A percentile compares a stretch with the other conserved stretches of the same genome.
These are phyloP conservation scores for Cyclocybe cylindracea DNA, from an alignment of 768 basidiomycete species.

Conservation along the genomic window DNA sequence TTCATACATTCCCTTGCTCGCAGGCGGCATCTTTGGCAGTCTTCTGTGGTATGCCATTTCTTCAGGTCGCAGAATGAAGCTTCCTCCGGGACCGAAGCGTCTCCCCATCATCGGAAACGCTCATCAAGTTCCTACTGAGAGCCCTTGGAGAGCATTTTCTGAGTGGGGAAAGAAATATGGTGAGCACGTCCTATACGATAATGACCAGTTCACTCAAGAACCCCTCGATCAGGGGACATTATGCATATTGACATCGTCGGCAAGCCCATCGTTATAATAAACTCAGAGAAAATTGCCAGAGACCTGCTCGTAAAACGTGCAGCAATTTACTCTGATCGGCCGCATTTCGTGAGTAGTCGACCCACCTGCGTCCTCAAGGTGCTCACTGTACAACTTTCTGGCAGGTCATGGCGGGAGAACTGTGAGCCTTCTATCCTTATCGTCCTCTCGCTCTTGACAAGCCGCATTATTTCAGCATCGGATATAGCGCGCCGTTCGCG, in stretches of 20 bases:
- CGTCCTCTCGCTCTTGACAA: not conserved
- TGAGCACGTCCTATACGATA: not conserved
- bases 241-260: constrained; percentile 41
- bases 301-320: constrained; percentile 47
- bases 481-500: constrained; percentile 41
- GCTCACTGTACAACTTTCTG: not conserved
- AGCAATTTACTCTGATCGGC: constrained; percentile 46
- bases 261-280: constrained; percentile 35
- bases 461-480: constrained; percentile 19
- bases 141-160: constrained; percentile 18
- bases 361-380: not conserved
- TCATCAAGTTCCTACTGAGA: constrained; percentile 20
- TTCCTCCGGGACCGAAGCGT: constrained; percentile 23
- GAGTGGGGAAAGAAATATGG: constrained; percentile 20
- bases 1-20: too few relatives aligned
- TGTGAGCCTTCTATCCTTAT: constrained; percentile 1
- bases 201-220: not conserved
- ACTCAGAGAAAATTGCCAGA: constrained; percentile 36
- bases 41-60: constrained; percentile 5
- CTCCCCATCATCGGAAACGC: constrained; percentile 23
- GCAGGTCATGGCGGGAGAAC: constrained; percentile 16
- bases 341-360: constrained; percentile 27
- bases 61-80: constrained; percentile 7
- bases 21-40: not conserved
- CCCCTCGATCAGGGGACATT: constrained; percentile 30